These are phyloP conservation scores for Dichomitus squalens DNA, from an alignment of 1,284 basidiomycete genomes.

Conservation along the genomic window DNA sequence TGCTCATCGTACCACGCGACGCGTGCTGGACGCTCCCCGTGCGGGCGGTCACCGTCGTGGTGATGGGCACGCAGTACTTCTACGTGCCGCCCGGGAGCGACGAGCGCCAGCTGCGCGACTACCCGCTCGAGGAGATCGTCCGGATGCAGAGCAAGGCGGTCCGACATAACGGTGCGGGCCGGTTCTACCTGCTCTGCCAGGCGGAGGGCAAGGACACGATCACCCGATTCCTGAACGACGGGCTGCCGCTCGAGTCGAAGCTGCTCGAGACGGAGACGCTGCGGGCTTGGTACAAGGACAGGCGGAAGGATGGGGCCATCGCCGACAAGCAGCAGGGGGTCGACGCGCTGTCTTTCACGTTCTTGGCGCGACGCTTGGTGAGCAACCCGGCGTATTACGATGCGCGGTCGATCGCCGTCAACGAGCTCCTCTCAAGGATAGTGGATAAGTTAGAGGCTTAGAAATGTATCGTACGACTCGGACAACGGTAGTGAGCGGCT, in stretches of 20 bases:
- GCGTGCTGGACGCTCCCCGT: conserved; percentile 87
- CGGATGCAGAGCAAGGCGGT: conserved; percentile 91
- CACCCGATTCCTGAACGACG: conserved; percentile 81
- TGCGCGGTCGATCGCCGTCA: conserved; percentile 42
- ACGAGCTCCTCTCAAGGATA: conserved; percentile 67
- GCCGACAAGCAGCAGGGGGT: conserved; percentile 69
- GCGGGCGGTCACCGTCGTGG: conserved; percentile 79
- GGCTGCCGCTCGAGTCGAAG: conserved; percentile 87
- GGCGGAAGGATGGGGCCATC: conserved; percentile 43
- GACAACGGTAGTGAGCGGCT: conserved; percentile 4
- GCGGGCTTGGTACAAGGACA: conserved; percentile 52
- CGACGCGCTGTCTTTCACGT: conserved; percentile 83
- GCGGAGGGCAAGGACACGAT: conserved; percentile 80
- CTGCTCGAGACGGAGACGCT: conserved; percentile 60
- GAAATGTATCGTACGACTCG: neutral
- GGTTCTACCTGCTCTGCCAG: conserved; percentile 88
- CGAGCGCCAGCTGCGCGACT: conserved; percentile 78
- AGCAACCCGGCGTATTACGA: conserved; percentile 92
- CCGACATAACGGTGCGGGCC: conserved; percentile 59
- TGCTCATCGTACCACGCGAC: conserved; percentile 83
- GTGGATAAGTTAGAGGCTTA: conserved; percentile 59
- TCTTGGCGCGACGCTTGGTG: conserved; percentile 69
- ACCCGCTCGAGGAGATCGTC: conserved; percentile 80
- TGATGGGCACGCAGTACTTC: conserved; percentile 92
- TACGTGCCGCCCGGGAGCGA: conserved; percentile 45